Evolutionary conservation across 192 early-diverging fungal species (phyloP), one percentile per base, ranked within the genome.

Genomic region (Lunasporangiospora selenospora): DNA sequence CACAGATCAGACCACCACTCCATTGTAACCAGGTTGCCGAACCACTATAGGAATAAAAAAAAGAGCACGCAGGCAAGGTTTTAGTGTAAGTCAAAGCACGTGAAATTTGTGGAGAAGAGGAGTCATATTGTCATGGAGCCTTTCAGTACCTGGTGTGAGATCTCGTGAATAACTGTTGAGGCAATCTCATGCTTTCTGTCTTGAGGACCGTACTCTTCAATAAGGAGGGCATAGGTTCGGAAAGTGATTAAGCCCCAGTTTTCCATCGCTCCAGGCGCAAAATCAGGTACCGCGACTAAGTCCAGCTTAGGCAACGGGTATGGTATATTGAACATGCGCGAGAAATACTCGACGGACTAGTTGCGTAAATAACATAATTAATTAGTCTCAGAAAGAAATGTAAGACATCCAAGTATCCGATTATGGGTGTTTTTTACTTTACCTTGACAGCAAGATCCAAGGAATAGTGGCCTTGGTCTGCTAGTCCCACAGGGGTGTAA

Each of bases 221-320:
- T 56, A 24, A 81, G 37, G 4, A 81, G 59, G 4, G 57, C 70
- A 24, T 66, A 61, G 43, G 69, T 66, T 36, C 77, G 53, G 16
- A 71, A 81, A 2, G 71, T 70, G 53, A 79, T 59, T 2, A 78
- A 11, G 5, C 73, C 73, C 81, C 76, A 86, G 75, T 88, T 88
- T 52, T 87, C 85, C 85, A 88, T 87, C 3, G 80, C 85, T 16
- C 87, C 86, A 12, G 80, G 77, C 30, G 77, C 61, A 65, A 87
- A 87, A 78, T 85, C 83, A 21, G 86, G 86, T 15, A 88, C 76
- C 12, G 85, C 87, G 31, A 86, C 58, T 54, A 87, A 66, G 75
- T 90, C 89, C 31, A 66, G 58, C 79, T 80, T 80, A 48, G 78
- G 78, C 8, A 80, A 52, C 54, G 78, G 76, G 54, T 78, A 81